Percentiles rank a stretch among this genome's conserved stretches.
Evolutionary conservation across 2,329 filamentous ascomycete species (phyloP).

Genomic region (Aspergillus vadensis): DNA sequence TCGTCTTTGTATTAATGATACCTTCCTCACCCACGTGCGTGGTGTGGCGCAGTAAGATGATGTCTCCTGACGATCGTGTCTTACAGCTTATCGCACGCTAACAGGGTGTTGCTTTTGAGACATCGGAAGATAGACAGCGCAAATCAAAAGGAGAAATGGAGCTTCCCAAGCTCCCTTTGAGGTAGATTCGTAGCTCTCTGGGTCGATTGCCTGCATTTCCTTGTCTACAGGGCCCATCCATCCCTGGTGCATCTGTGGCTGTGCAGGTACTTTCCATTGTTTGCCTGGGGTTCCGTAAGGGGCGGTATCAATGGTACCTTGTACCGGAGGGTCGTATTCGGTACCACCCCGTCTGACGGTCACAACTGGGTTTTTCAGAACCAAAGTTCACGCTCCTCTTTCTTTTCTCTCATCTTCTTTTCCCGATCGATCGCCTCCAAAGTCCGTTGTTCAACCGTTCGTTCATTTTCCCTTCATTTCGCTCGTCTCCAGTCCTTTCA

Average conservation of each 20-base stretch:
- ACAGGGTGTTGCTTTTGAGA: not conserved
- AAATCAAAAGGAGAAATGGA: not conserved
- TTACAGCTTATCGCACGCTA: not conserved
- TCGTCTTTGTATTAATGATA: slow-evolving; percentile 1
- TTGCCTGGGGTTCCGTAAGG: not conserved
- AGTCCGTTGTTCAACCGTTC: not conserved
- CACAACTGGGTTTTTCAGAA: slow-evolving; percentile 6
- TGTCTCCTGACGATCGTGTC: not conserved
- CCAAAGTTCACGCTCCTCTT: slow-evolving; percentile 2
- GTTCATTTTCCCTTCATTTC: slow-evolving; percentile 1
- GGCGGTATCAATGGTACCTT: not conserved
- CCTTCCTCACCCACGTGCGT: slow-evolving; percentile 9
- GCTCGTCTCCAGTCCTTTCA: slow-evolving; percentile 1
- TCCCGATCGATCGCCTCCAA: slow-evolving; percentile 10
- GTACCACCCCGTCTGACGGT: slow-evolving; percentile 10
- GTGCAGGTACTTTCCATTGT: slow-evolving; percentile 3
- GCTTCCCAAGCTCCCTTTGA: not conserved
- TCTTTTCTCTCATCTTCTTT: slow-evolving; percentile 7
- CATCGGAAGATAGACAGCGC: not conserved
- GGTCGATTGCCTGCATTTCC: not conserved
- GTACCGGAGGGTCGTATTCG: slow-evolving; percentile 10
- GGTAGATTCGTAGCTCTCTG: not conserved
- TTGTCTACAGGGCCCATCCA: not conserved
- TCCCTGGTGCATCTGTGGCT: slow-evolving; percentile 7
- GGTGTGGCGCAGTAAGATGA: slow-evolving; percentile 13